phyloP scores from a whole-genome alignment of 2,329 filamentous ascomycete genomes.

The Ceratocystis destructans region DNA sequence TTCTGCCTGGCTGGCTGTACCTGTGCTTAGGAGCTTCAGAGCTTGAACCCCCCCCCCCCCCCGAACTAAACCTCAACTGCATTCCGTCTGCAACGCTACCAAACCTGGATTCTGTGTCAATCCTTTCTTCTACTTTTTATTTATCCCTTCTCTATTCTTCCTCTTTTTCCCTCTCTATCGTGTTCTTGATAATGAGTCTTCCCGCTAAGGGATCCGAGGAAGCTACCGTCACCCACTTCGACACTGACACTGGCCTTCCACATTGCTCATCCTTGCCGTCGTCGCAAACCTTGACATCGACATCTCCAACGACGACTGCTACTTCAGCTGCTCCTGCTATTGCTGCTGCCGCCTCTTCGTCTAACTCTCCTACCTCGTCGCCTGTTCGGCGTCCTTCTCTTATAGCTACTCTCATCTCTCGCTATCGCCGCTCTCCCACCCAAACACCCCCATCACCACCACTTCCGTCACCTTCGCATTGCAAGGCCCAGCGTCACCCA shows the following conservation, averaged over 20 bases:
- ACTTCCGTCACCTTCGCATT: background rate
- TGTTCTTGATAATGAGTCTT: slow-evolving; percentile 16
- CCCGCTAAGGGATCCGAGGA: slow-evolving; percentile 11
- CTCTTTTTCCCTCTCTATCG: background rate
- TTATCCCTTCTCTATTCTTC: no score
- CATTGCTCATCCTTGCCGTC: background rate
- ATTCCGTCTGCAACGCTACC: background rate
- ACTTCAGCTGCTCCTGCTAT: background rate
- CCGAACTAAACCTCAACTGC: background rate
- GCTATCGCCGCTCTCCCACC: slow-evolving; percentile 10
- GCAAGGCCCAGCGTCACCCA: no score
- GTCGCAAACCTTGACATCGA: background rate
- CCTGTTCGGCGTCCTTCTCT: slow-evolving; percentile 10
- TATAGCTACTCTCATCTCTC: slow-evolving; percentile 12
- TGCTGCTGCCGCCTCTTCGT: background rate
- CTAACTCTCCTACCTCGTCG: background rate
- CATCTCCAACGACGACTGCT: background rate
- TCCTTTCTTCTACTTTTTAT: background rate
- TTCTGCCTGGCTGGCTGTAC: no score
- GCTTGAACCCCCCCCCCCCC: no score
- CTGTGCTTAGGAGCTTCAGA: no score
- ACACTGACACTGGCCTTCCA: slow-evolving; percentile 6
- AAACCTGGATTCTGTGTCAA: background rate
- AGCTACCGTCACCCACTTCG: background rate
- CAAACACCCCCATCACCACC: background rate